A percentile compares a stretch with the other conserved stretches of the same genome.
phyloP scores from a whole-genome alignment of 2,329 filamentous ascomycete species.

The Phaeosphaeria sp. region DNA sequence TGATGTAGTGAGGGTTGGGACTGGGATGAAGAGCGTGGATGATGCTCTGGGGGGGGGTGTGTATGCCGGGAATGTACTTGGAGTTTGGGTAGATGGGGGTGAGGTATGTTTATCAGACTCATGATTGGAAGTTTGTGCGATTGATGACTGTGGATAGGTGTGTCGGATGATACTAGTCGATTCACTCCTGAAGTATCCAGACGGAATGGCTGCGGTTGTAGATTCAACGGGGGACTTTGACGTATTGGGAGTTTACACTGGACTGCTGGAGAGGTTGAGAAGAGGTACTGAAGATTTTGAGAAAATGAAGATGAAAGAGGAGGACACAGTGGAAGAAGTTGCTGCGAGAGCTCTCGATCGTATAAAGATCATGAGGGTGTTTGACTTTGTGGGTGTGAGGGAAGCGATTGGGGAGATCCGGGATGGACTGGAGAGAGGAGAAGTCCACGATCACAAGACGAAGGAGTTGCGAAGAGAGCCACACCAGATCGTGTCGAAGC shows the following conservation, averaged over 20 bases:
- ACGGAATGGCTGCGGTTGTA: slow-evolving; percentile 50
- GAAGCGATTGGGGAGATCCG: slow-evolving; percentile 55
- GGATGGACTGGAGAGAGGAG: slow-evolving; percentile 37
- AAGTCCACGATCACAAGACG: neutral
- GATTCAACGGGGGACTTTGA: slow-evolving; percentile 57
- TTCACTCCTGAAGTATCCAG: slow-evolving; percentile 43
- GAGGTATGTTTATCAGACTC: slow-evolving; percentile 28
- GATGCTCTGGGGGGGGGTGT: slow-evolving; percentile 46
- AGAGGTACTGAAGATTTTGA: neutral
- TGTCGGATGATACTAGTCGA: slow-evolving; percentile 45
- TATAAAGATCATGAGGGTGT: slow-evolving; percentile 58
- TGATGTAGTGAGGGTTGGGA: slow-evolving; percentile 17
- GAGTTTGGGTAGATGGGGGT: slow-evolving; percentile 42
- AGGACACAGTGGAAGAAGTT: slow-evolving; percentile 24
- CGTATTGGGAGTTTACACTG: slow-evolving; percentile 47
- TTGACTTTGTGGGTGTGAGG: slow-evolving; percentile 56
- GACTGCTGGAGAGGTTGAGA: slow-evolving; percentile 32
- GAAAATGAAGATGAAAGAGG: neutral
- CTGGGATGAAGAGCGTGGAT: slow-evolving; percentile 10
- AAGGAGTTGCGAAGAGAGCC: slow-evolving; percentile 6
- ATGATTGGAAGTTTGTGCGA: neutral
- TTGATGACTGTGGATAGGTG: slow-evolving; percentile 4
- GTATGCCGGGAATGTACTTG: slow-evolving; percentile 41
- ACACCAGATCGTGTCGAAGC: slow-evolving; percentile 12
- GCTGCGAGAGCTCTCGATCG: slow-evolving; percentile 50